These are phyloP conservation scores for Xylaria hypoxylon DNA, from an alignment of 2,329 filamentous ascomycete species.

Conservation along the genomic window DNA sequence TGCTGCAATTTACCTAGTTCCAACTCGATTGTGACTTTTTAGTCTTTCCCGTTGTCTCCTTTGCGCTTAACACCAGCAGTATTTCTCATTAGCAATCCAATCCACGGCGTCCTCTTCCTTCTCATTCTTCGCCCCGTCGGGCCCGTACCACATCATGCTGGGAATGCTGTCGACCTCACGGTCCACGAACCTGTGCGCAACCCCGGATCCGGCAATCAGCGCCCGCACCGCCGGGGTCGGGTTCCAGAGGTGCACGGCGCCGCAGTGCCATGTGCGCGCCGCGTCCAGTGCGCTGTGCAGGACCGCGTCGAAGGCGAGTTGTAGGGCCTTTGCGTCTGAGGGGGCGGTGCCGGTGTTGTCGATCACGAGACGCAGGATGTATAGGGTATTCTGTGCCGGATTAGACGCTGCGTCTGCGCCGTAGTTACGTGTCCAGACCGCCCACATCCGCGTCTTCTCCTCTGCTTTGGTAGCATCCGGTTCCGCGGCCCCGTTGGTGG, in stretches of 20 bases:
- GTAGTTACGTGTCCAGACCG: conserved; percentile 76
- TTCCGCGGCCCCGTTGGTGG: neutral
- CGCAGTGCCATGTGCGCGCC: conserved; percentile 77
- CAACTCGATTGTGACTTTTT: neutral
- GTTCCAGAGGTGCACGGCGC: conserved; percentile 85
- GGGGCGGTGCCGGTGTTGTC: conserved; percentile 57
- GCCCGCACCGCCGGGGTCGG: conserved; percentile 67
- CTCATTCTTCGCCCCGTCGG: conserved; percentile 46
- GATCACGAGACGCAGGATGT: conserved; percentile 76
- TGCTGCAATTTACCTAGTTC: neutral
- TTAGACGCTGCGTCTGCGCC: conserved; percentile 64
- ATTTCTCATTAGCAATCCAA: conserved; percentile 83
- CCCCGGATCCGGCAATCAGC: conserved; percentile 60
- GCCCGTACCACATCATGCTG: conserved; percentile 77
- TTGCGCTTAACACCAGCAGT: conserved; percentile 74
- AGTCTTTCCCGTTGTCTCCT: neutral
- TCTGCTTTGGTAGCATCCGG: neutral
- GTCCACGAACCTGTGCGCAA: conserved; percentile 64
- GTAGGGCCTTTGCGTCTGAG: conserved; percentile 53
- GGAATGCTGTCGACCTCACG: conserved; percentile 76
- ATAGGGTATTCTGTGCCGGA: conserved; percentile 70
- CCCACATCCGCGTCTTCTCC: conserved; percentile 71
- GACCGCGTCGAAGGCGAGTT: conserved; percentile 69
- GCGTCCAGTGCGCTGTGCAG: conserved; percentile 75
- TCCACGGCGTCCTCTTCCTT: conserved; percentile 66